A percentile compares a stretch with the other conserved stretches of the same genome.
These are phyloP conservation scores for Colletotrichum cuscutae DNA, from an alignment of 2,329 filamentous ascomycete genomes.

Conservation along the genomic window DNA sequence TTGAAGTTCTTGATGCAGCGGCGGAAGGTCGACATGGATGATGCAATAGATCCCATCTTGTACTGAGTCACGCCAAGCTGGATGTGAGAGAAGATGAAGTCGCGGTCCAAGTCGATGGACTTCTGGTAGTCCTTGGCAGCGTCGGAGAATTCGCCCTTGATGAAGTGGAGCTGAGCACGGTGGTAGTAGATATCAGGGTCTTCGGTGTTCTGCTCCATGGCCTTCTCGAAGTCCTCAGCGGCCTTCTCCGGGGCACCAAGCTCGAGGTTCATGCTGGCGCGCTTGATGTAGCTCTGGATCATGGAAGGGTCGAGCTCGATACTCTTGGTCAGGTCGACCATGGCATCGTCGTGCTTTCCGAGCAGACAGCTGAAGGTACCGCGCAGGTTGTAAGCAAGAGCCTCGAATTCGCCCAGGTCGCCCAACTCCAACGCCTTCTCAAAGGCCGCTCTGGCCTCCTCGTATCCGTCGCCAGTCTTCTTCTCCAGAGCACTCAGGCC, in stretches of 20 bases:
- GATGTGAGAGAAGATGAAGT: slow-evolving; percentile 99
- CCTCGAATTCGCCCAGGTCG: slow-evolving; percentile 84
- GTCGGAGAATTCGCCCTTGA: slow-evolving; percentile 91
- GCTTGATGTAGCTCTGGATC: slow-evolving; percentile 98
- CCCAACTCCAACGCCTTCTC: slow-evolving; percentile 87
- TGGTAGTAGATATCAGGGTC: slow-evolving; percentile 99
- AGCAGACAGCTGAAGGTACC: slow-evolving; percentile 95
- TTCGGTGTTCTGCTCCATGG: slow-evolving; percentile 83
- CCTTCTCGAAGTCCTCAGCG: slow-evolving; percentile 86
- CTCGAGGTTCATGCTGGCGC: slow-evolving; percentile 97
- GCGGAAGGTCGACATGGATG: slow-evolving; percentile 98
- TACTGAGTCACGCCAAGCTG: slow-evolving; percentile 99
- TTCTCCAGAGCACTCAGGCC: slow-evolving; percentile 84
- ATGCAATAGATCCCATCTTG: slow-evolving; percentile 98
- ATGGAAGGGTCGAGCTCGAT: slow-evolving; percentile 88
- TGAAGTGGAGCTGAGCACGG: slow-evolving; percentile 97
- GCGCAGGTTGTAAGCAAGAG: slow-evolving; percentile 94
- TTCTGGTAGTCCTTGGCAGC: slow-evolving; percentile 99
- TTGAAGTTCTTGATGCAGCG: slow-evolving; percentile 98
- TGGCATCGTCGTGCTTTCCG: slow-evolving; percentile 85
- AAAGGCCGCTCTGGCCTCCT: slow-evolving; percentile 86
- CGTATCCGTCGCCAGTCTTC: slow-evolving; percentile 91
- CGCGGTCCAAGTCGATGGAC: slow-evolving; percentile 94
- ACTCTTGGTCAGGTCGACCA: slow-evolving; percentile 90
- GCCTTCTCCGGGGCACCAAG: slow-evolving; percentile 89